Evolutionary conservation across 2,329 filamentous ascomycete species (phyloP).

Genomic region (Ampelomyces quisqualis): DNA sequence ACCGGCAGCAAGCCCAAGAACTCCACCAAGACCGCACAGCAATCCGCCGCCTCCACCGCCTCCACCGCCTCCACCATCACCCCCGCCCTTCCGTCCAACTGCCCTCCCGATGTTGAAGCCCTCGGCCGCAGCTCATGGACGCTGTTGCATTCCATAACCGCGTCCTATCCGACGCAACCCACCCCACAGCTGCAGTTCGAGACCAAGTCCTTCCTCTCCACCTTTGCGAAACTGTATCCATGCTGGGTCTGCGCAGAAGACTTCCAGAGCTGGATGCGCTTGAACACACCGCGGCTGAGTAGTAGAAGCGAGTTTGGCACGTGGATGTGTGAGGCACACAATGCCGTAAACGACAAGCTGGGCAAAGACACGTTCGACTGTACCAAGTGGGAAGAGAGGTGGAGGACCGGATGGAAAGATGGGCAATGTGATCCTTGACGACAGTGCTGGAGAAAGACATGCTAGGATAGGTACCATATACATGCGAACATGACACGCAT

Average conservation of each 20-base stretch:
- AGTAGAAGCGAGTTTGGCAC: constrained; percentile 69
- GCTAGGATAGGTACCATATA: constrained; percentile 6
- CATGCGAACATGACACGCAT: neutral
- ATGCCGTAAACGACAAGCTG: constrained; percentile 83
- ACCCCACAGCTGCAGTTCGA: constrained; percentile 70
- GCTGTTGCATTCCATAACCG: constrained; percentile 86
- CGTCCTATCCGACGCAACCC: constrained; percentile 75
- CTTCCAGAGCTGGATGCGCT: constrained; percentile 77
- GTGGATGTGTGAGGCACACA: constrained; percentile 85
- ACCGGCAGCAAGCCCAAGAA: constrained; percentile 43
- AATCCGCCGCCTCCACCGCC: constrained; percentile 7
- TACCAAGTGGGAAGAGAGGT: constrained; percentile 85
- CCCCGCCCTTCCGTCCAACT: constrained; percentile 60
- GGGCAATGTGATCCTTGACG: constrained; percentile 60
- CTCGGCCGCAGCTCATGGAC: constrained; percentile 92
- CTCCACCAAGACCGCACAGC: constrained; percentile 23
- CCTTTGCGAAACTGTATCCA: constrained; percentile 86
- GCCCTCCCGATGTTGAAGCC: constrained; percentile 84
- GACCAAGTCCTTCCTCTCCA: constrained; percentile 71
- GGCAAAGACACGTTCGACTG: constrained; percentile 94
- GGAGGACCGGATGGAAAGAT: constrained; percentile 84
- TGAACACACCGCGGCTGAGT: constrained; percentile 62
- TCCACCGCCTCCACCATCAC: constrained; percentile 40
- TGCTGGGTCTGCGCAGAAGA: constrained; percentile 96
- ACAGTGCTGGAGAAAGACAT: neutral